Percentiles rank a stretch among this genome's conserved stretches.
Evolutionary conservation across 139 green algal species (phyloP).

Genomic region (Chlamydomonas eustigma): DNA sequence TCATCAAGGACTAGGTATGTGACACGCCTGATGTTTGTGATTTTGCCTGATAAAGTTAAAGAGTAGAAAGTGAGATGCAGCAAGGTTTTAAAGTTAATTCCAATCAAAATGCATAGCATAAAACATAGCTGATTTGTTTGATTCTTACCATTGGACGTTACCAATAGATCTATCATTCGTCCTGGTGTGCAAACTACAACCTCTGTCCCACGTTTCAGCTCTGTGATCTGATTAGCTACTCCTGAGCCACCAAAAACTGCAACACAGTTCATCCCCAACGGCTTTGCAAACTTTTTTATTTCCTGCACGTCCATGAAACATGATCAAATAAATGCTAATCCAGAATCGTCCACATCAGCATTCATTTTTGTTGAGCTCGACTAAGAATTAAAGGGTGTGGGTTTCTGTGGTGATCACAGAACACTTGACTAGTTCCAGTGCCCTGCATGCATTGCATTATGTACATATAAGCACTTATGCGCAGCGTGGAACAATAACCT

Average conservation of each 20-base stretch:
- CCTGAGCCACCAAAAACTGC: conserved; percentile 89
- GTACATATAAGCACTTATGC: too few species aligned
- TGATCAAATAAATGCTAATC: background rate
- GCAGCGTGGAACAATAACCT: too few species aligned
- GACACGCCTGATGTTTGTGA: conserved; percentile 94
- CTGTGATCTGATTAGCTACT: conserved; percentile 62
- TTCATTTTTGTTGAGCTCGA: too few species aligned
- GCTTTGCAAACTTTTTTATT: conserved; percentile 62
- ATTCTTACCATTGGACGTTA: conserved; percentile 49
- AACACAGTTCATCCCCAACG: conserved; percentile 59
- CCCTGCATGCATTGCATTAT: too few species aligned
- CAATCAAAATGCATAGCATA: too few species aligned
- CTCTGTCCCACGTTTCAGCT: conserved; percentile 88
- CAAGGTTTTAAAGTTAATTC: too few species aligned
- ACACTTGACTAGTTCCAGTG: too few species aligned
- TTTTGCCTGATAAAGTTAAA: conserved; percentile 81
- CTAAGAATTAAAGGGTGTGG: too few species aligned
- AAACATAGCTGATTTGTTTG: background rate
- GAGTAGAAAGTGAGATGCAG: too few species aligned
- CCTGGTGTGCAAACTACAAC: conserved; percentile 93
- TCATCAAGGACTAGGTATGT: conserved; percentile 98
- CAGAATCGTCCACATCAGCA: too few species aligned
- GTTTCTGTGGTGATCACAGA: too few species aligned
- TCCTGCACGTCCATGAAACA: conserved; percentile 70
- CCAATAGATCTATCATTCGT: conserved; percentile 97